Base-by-base conservation (phyloP, 2,329 filamentous ascomycete species). In the Aspergillus amoenus region DNA sequence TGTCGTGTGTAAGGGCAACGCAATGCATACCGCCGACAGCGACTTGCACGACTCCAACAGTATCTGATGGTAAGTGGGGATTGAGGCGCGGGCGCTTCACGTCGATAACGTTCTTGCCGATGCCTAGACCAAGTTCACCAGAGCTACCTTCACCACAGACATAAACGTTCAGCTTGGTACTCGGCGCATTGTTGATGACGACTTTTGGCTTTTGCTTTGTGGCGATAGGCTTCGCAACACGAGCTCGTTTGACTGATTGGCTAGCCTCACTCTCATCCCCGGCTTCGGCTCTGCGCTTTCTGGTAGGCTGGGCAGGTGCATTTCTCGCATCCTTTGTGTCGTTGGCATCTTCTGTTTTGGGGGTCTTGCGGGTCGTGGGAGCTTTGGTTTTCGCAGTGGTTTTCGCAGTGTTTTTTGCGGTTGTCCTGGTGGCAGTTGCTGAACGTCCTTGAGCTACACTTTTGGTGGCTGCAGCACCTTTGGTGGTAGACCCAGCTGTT, bases 11-110 rank as follows among this genome's bases (percentile, higher is more conserved):
- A 52, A 94, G 77, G 3, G 88, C 90, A 61, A 89, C 79, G 52
- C 82, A 86, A 75, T 95, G 91, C 90, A 95, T 93, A 56, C 90
- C 90, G 59, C 91, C 91, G 59, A 88, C 86, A 50, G 89, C 86
- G 56, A 95, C 75, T 73, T 90, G 86, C 2, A 94, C 89, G 37
- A 94, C 85, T 45, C 86, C 84, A 53, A 87, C 82, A 39, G 77
- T 77, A 59, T 81, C 77, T 3, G 82, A 76, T 24, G 78, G 74
- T 41, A 91, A 79, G 57, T 82, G 78, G 47, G 81, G 76, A 69
- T 91, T 91, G 58, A 88, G 76, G 52, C 88, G 87, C 17, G 91
- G 91, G 30, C 88, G 84, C 78, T 88, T 89, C 64, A 91, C 88
- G 64, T 92, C 88, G 63, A 89, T 84, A 41, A 82, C 77, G 65